phyloP scores from a whole-genome alignment of 2,329 filamentous ascomycete species.

The Sclerotinia nivalis region DNA sequence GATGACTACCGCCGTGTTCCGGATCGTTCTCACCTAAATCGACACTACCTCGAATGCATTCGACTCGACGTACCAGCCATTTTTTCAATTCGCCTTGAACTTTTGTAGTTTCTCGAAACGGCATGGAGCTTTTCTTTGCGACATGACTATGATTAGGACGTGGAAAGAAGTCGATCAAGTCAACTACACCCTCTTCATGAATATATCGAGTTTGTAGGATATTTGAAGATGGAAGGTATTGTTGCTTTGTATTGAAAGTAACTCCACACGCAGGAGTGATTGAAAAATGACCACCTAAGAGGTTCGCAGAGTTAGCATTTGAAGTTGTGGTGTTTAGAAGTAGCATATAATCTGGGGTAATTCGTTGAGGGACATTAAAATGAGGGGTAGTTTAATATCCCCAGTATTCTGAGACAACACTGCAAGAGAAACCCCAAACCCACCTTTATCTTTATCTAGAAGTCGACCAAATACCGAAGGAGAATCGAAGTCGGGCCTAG shows the following conservation, averaged over 20 bases:
- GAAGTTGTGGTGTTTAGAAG: background rate
- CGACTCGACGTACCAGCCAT: conserved; percentile 70
- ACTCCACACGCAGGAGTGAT: conserved; percentile 57
- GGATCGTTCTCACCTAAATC: conserved; percentile 51
- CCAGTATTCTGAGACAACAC: background rate
- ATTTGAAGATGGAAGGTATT: conserved; percentile 73
- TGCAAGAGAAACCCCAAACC: background rate
- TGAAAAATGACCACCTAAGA: conserved; percentile 65
- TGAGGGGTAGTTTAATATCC: background rate
- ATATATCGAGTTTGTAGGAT: conserved; percentile 78
- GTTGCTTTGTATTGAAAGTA: conserved; percentile 70
- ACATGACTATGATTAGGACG: conserved; percentile 62
- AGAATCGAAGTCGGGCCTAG: conserved; percentile 75
- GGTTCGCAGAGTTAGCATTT: conserved; percentile 18
- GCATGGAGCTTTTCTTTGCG: conserved; percentile 51
- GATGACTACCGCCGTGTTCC: background rate
- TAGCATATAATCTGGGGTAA: background rate
- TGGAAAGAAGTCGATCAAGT: conserved; percentile 75
- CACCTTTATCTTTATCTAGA: conserved; percentile 65
- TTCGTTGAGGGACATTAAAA: background rate
- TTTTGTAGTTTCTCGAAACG: conserved; percentile 54
- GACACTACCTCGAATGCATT: conserved; percentile 69
- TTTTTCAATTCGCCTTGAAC: conserved; percentile 66
- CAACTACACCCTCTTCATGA: conserved; percentile 72
- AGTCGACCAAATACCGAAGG: conserved; percentile 74